Conservation (phyloP, 805 yeast species). For the Komagataella ulmi region DNA sequence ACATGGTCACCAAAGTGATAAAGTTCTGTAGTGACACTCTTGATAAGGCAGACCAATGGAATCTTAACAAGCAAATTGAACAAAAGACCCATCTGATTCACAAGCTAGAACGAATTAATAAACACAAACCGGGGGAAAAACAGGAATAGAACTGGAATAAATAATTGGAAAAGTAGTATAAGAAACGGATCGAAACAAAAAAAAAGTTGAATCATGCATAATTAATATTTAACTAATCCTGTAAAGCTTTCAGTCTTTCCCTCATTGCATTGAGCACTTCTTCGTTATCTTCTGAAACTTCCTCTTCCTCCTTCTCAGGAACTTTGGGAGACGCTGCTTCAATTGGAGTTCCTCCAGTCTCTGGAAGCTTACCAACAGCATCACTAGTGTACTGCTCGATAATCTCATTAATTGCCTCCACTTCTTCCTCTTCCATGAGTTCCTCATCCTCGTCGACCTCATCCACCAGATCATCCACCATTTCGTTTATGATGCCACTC, state of each 20-base stretch:
- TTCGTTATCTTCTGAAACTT: slow-evolving; percentile 51
- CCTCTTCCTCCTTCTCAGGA: slow-evolving; percentile 19
- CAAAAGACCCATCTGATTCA: slow-evolving; percentile 13
- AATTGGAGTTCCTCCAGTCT: slow-evolving; percentile 18
- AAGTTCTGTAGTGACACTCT: slow-evolving; percentile 76
- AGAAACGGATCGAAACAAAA: not conserved
- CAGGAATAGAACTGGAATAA: not conserved
- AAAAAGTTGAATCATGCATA: not conserved
- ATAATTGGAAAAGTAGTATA: not conserved
- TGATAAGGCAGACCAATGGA: slow-evolving; percentile 79
- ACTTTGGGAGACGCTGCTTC: slow-evolving; percentile 18
- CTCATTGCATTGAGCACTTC: slow-evolving; percentile 77
- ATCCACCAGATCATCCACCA: slow-evolving; percentile 88
- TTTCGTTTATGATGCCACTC: slow-evolving; percentile 81
- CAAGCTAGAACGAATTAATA: slow-evolving; percentile 9
- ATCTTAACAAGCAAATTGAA: slow-evolving; percentile 14
- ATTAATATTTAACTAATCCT: slow-evolving; percentile 22
- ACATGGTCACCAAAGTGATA: slow-evolving; percentile 74
- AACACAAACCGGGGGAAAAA: slow-evolving; percentile 7
- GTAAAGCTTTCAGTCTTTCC: slow-evolving; percentile 76
- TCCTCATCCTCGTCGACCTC: slow-evolving; percentile 50
- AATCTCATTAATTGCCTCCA: slow-evolving; percentile 51
- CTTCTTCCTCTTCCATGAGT: slow-evolving; percentile 48
- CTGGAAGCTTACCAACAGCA: slow-evolving; percentile 16
- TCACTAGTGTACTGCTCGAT: slow-evolving; percentile 30